phyloP scores from a whole-genome alignment of 768 basidiomycete species.

The Suillus lakei region DNA sequence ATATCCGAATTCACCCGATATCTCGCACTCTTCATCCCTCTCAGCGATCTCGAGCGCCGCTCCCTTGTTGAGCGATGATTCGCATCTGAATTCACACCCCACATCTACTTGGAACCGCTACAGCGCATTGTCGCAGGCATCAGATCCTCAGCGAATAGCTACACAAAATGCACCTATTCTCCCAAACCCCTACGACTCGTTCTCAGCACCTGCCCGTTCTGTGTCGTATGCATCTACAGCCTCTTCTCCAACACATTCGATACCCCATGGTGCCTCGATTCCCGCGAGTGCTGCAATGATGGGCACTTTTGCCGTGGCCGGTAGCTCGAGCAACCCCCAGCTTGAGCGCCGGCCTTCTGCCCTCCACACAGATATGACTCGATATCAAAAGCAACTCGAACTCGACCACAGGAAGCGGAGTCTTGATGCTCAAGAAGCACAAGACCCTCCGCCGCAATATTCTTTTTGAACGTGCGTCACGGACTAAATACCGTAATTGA shows the following conservation, averaged over 20 bases:
- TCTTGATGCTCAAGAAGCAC: slow-evolving; percentile 12
- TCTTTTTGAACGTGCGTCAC: not conserved
- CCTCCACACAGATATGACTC: slow-evolving; percentile 14
- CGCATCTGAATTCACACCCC: slow-evolving; percentile 2
- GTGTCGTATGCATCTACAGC: slow-evolving; percentile 4
- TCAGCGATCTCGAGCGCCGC: slow-evolving; percentile 6
- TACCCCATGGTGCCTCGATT: not conserved
- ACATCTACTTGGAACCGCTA: slow-evolving; percentile 12
- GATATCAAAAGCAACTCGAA: slow-evolving; percentile 16
- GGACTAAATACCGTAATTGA: not conserved
- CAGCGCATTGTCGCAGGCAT: slow-evolving; percentile 9
- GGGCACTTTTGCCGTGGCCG: slow-evolving; percentile 79
- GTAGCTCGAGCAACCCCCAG: slow-evolving; percentile 38
- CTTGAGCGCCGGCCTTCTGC: slow-evolving; percentile 8
- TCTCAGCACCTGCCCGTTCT: slow-evolving; percentile 9
- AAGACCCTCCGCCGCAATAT: slow-evolving; percentile 18
- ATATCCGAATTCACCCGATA: not conserved
- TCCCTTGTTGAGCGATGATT: slow-evolving; percentile 6
- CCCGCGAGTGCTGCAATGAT: not conserved
- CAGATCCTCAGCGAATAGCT: not conserved
- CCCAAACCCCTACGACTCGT: slow-evolving; percentile 17
- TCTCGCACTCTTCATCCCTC: not conserved
- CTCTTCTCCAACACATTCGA: not conserved
- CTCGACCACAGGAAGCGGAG: slow-evolving; percentile 11
- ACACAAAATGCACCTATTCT: not conserved